Base-by-base conservation (phyloP, 78 protist species). In the Protostelium mycophagum region DNA sequence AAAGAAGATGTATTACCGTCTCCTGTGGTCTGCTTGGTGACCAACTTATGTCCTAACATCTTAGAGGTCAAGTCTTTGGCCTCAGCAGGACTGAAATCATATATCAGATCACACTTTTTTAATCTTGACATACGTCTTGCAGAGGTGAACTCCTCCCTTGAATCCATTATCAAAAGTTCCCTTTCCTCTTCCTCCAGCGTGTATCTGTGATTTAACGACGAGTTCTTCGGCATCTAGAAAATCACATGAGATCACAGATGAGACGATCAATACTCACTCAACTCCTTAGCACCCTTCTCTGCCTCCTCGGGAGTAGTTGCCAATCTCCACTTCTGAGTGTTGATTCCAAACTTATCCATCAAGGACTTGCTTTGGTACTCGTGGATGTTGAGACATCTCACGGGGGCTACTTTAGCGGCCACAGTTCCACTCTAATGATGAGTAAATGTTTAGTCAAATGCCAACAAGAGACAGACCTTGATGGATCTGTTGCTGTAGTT, bases 111-210 rank as follows among this genome's bases (percentile, higher is more conserved):
- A 1, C 31, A 0, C 25, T 0, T 35, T 38, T n/a, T n/a, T n/a
- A n/a, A n/a, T 10, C 0, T 9, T 25, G 38, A 84, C 86, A 0
- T n/a, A 38, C 93, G 23, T 5, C 51, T 35, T 35, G 87, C 91
- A 84, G 28, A 95, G 35, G 89, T 95, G 97, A 16, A 97, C 98
- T n/a, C 99, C 98, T 39, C 99, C 99, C 94, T 96, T 85, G 91
- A 98, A 91, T 28, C 99, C 98, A 34, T 63, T 94, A 28, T 83
- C 38, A 92, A 99, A 98, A 35, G 88, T 51, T 37, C 99, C 99
- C 85, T 92, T 92, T 9, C 99, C 99, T 29, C 99, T 96, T 38
- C 99, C 99, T 31, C 99, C 99, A 10, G 99, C 99, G 0, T 93
- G 96, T 28, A 97, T 86, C 93, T 98, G 99, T n/a, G 98, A 94